A percentile compares a stretch with the other conserved stretches of the same genome.
Evolutionary conservation across 176 grass and related monocot species (phyloP).

Genomic region (Dactylis glomerata): DNA sequence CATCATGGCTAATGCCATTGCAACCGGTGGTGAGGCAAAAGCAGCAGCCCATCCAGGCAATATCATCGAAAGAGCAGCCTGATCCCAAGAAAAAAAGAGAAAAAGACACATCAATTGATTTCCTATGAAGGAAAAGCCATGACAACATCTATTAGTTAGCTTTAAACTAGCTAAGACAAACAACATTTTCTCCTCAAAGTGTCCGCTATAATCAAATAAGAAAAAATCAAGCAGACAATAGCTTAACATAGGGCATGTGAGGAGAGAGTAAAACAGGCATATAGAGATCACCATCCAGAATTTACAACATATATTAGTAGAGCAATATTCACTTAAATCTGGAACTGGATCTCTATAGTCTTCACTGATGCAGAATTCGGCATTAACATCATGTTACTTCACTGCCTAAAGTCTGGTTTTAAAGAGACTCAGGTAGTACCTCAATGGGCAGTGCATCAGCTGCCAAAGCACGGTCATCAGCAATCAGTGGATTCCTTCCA

Average conservation of each 20-base stretch:
- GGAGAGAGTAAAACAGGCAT: constrained; percentile 5
- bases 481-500: constrained; percentile 90
- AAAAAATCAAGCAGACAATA: constrained; percentile 12
- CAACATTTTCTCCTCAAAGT: background rate
- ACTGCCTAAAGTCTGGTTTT: background rate
- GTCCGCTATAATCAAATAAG: background rate
- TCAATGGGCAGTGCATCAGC: constrained; percentile 84
- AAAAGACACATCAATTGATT: constrained; percentile 12
- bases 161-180: constrained; percentile 10
- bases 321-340: too few relatives aligned
- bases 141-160: background rate
- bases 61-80: constrained; percentile 89
- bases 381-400: constrained; percentile 14
- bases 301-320: background rate
- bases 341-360: too few relatives aligned
- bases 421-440: constrained; percentile 40
- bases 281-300: background rate
- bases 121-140: constrained; percentile 3
- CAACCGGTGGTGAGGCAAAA: constrained; percentile 98
- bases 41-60: constrained; percentile 96
- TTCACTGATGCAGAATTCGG: background rate
- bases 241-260: background rate
- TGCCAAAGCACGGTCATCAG: constrained; percentile 85
- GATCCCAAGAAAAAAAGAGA: constrained; percentile 9
- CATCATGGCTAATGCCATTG: constrained; percentile 98